A percentile compares a stretch with the other conserved stretches of the same genome.
Evolutionary conservation across 352 stramenopile species (phyloP).

Genomic region (Globisporangium viniferum): DNA sequence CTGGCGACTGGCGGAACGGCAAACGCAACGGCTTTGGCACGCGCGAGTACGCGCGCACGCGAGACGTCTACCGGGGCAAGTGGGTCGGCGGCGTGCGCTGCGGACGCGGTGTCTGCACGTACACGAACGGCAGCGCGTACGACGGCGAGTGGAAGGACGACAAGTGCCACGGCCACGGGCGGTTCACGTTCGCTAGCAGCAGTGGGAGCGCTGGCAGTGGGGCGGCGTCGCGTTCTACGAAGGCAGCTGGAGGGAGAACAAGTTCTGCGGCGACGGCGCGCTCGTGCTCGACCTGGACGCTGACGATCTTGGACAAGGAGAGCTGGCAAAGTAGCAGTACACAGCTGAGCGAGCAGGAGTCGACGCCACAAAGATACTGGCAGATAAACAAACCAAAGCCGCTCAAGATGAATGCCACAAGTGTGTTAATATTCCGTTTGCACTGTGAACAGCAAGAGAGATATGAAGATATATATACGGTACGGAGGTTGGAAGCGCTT

Average conservation of each 20-base stretch:
- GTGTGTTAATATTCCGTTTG: neutral
- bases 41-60: slow-evolving; percentile 50
- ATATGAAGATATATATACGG: neutral
- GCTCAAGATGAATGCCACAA: neutral
- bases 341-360: too few species aligned
- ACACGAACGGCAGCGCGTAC: slow-evolving; percentile 68
- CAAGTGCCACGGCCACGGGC: slow-evolving; percentile 70
- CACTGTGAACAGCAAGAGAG: neutral
- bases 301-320: neutral
- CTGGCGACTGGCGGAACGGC: slow-evolving; percentile 80
- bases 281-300: slow-evolving; percentile 47
- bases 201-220: neutral
- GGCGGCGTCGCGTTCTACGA: slow-evolving; percentile 70
- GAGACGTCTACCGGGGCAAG: slow-evolving; percentile 75
- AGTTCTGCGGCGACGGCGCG: slow-evolving; percentile 67
- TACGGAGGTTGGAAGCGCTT: slow-evolving; percentile 5
- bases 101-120: slow-evolving; percentile 51
- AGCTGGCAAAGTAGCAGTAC: neutral
- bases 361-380: neutral
- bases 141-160: slow-evolving; percentile 83
- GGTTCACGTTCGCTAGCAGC: slow-evolving; percentile 50
- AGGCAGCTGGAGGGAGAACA: slow-evolving; percentile 76
- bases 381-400: neutral
- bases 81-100: slow-evolving; percentile 81
- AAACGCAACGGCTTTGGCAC: slow-evolving; percentile 82